Base-by-base conservation (phyloP, 1,284 basidiomycete species). In the Moesziomyces antarcticus region DNA sequence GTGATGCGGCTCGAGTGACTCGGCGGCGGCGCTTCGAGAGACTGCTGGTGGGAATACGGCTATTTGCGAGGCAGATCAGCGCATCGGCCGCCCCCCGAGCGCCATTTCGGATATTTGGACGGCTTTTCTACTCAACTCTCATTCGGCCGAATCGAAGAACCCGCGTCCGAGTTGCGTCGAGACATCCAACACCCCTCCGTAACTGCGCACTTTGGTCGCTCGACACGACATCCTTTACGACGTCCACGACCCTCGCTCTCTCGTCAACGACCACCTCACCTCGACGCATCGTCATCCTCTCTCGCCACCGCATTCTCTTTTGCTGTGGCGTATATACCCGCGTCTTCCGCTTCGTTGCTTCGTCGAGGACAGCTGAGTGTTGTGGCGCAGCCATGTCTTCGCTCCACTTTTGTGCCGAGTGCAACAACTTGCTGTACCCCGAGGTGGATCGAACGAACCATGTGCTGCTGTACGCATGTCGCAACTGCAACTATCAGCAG, bases 351-450 rank as follows among this genome's bases (percentile, higher is more conserved):
- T 33, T 33, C 30, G 10, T 13, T 33, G 2, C 10, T 13, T 33
- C 30, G 30, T 33, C 30, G 11, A 33, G 10, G 10, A 33, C 30
- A 33, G 30, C 30, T 3, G 5, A 13, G 30, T 13, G 30, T 33
- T 10, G n/a, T 43, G 35, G 6, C 20, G 1, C 53, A 33, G n/a
- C 55, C 55, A 82, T 82, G 80, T 74, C 78, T 5, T 78, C 80
- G 18, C 72, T 82, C 22, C 73, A 82, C 62, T 82, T 82, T 51
- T 82, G 81, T 51, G 75, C 76, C 18, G 81, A 81, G 56, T 82
- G 80, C 87, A 97, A 96, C 87, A 97, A 97, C 85, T 88, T 97
- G 42, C 88, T 97, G 50, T 96, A 96, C 84, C 94, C 94, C 24
- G 86, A 86, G 68, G 88, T 88, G 33, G 94, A 97, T 85, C 90